These are phyloP conservation scores for Andrographis paniculata DNA, from an alignment of 305 asterid species.

Conservation along the genomic window DNA sequence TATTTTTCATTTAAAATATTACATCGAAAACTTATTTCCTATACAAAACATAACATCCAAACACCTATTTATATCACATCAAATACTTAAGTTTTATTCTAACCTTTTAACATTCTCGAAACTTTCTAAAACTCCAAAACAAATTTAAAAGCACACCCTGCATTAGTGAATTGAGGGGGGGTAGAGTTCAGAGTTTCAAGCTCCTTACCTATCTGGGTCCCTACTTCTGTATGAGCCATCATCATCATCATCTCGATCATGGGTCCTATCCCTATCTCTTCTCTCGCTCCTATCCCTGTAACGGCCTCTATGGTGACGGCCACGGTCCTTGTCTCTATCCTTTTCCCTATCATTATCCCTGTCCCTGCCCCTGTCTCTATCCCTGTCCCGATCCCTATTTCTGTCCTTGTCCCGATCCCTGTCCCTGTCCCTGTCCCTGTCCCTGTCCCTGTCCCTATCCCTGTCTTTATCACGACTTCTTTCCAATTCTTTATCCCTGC, in stretches of 20 bases:
- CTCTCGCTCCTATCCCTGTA: conserved; percentile 26
- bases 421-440: conserved; percentile 16
- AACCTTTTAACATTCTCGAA: no score
- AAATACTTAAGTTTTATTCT: no score
- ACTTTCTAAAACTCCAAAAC: no score
- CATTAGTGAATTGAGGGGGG: background rate
- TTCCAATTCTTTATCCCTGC: conserved; percentile 19
- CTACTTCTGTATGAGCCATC: conserved; percentile 35
- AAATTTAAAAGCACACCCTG: no score
- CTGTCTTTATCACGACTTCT: background rate
- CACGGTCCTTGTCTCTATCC: conserved; percentile 28
- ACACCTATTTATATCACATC: no score
- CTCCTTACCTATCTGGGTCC: conserved; percentile 41
- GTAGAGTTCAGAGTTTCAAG: background rate
- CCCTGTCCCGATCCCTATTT: conserved; percentile 18
- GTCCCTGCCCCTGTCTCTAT: conserved; percentile 18
- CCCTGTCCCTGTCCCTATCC: conserved; percentile 18
- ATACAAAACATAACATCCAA: no score
- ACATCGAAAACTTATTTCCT: no score
- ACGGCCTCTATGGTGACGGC: conserved; percentile 26
- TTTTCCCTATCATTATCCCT: conserved; percentile 22
- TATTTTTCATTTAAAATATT: no score
- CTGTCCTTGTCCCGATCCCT: conserved; percentile 18
- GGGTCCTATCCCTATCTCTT: conserved; percentile 27
- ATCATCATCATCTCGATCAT: conserved; percentile 34